Conservation (phyloP, 176 grass and related monocot species). For the Eragrostis nindensis region DNA sequence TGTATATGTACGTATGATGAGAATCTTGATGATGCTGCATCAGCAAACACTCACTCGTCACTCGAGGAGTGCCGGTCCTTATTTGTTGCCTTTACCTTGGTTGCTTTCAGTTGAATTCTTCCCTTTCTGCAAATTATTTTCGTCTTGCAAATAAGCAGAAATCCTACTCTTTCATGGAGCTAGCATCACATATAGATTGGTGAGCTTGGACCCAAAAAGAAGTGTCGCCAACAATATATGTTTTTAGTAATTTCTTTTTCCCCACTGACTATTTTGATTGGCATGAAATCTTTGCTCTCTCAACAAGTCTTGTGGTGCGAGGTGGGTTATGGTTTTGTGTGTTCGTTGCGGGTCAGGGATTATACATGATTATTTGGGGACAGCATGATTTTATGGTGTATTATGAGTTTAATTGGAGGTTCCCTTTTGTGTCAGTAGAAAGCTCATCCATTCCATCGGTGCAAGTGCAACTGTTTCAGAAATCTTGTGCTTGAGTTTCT, state of each 20-base stretch:
- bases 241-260: background rate
- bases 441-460: background rate
- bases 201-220: background rate
- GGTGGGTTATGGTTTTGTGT: background rate
- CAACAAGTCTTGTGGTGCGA: background rate
- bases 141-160: background rate
- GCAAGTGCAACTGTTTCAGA: background rate
- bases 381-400: conserved; percentile 45
- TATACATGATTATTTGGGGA: conserved; percentile 1
- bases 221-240: background rate
- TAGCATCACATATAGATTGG: background rate
- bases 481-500: background rate
- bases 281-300: background rate
- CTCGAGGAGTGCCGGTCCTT: too few relatives aligned
- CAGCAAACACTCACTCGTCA: conserved; percentile 61
- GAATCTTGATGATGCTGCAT: conserved; percentile 99
- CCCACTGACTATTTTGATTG: background rate
- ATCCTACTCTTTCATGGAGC: background rate
- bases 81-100: background rate
- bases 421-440: background rate
- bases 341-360: background rate
- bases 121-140: background rate
- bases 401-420: conserved; percentile 22
- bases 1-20: conserved; percentile 42
- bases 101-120: background rate